Evolutionary conservation across 2,329 filamentous ascomycete species (phyloP), one percentile per base, ranked within the genome.

Genomic region (Pseudogymnoascus verrucosus): DNA sequence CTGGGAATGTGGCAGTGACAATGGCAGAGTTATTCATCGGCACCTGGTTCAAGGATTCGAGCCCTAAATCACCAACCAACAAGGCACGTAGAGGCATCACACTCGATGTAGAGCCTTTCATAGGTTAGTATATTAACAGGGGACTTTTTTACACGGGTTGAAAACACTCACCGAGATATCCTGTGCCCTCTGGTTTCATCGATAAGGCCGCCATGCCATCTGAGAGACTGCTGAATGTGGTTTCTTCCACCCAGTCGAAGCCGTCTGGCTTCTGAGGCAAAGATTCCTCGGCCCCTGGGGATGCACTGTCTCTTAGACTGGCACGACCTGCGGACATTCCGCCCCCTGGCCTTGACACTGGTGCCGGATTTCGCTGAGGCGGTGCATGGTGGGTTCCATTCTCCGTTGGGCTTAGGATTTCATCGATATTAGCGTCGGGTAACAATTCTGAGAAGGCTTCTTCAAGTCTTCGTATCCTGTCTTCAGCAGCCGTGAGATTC

Each of bases 151-250:
- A 10, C 8, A 16, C n/a, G 0, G 14, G 14, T 54, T 16, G 23
- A 31, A 23, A n/a, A 21, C n/a, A 19, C 63, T 26, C 63, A 68
- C 67, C 66, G 16, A 76, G 64, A 64, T 76, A 76, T 4, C 74
- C 74, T 12, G 72, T 68, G 4, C 74, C 74, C 36, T 70, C 73
- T 1, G 73, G 73, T 23, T 75, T 71, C 12, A 76, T 72, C 2
- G 74, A 72, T 12, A 76, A 63, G 1, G 74, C 71, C 7, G 74
- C 74, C 73, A 76, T 76, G 19, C 74, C 74, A 68, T 76, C 74
- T 11, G 64, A 65, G 5, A 68, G 21, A 12, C 60, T 60, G 44
- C 36, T 64, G 5, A 67, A 42, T 3, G 60, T 64, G 2, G 60
- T 61, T 61, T 63, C 62, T 21, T 64, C 61, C 14, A 62, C 61